These are phyloP conservation scores for Coprinopsis strossmayeri DNA, from an alignment of 768 basidiomycete genomes.

Conservation along the genomic window DNA sequence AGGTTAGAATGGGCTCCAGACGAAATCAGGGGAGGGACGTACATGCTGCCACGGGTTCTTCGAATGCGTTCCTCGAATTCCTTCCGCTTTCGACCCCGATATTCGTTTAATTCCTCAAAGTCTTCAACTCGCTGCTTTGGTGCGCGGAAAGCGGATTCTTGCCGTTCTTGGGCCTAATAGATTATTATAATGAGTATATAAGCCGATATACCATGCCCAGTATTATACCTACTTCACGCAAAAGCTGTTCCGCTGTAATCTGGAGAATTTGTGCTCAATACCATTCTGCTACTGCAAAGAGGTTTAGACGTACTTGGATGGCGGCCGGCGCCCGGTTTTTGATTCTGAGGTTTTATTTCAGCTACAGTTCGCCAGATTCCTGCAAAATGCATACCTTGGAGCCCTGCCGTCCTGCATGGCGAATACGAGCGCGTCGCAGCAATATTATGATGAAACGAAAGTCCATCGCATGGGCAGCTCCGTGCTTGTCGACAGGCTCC, in stretches of 20 bases:
- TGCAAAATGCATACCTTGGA: conserved; percentile 44
- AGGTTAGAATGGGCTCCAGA: conserved; percentile 2
- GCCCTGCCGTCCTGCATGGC: conserved; percentile 78
- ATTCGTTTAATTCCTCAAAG: conserved; percentile 84
- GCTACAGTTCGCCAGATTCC: neutral
- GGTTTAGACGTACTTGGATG: conserved; percentile 59
- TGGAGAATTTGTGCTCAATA: conserved; percentile 25
- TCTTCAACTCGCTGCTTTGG: conserved; percentile 96
- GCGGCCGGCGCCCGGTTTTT: conserved; percentile 96
- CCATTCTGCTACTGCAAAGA: conserved; percentile 5
- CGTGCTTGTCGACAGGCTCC: neutral
- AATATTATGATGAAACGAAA: neutral
- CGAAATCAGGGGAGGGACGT: conserved; percentile 18
- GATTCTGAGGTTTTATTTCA: conserved; percentile 42
- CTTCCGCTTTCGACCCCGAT: conserved; percentile 84
- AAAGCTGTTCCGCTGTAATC: conserved; percentile 97
- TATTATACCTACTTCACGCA: conserved; percentile 67
- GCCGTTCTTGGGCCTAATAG: conserved; percentile 87
- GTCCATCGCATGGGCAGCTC: neutral
- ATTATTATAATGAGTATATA: neutral
- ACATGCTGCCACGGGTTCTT: conserved; percentile 78
- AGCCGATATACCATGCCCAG: too few relatives aligned
- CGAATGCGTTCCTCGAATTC: conserved; percentile 90
- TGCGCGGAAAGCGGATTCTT: conserved; percentile 86
- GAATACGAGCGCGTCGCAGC: neutral